Evolutionary conservation across 2,329 filamentous ascomycete genomes (phyloP).

Genomic region (Calonectria hawksworthii): DNA sequence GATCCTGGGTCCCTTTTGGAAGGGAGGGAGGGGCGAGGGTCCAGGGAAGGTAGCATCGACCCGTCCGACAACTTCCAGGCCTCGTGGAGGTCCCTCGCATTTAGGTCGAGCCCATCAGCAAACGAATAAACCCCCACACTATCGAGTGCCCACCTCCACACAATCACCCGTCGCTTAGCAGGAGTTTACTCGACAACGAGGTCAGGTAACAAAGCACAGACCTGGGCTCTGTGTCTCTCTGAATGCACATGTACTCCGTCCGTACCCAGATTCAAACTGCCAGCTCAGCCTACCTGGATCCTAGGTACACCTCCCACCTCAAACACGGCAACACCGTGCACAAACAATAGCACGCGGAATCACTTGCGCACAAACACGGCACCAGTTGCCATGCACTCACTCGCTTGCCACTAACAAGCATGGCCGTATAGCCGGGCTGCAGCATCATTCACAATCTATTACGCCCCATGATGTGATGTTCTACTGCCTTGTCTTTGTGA

Average conservation of each 20-base stretch:
- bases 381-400: background rate
- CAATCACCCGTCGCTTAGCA: background rate
- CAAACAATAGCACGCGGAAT: background rate
- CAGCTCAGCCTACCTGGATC: background rate
- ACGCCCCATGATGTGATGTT: background rate
- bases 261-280: background rate
- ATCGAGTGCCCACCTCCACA: background rate
- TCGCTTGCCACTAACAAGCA: background rate
- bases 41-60: background rate
- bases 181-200: background rate
- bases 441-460: background rate
- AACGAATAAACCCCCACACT: background rate
- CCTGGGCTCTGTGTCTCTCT: background rate
- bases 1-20: background rate
- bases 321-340: background rate
- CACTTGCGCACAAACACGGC: background rate
- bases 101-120: background rate
- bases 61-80: background rate
- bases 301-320: background rate
- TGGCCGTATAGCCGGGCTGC: background rate
- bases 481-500: background rate
- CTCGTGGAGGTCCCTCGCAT: background rate
- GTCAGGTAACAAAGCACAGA: background rate
- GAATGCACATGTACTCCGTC: background rate
- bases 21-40: background rate